A percentile compares a stretch with the other conserved stretches of the same genome.
These are phyloP conservation scores for Eutrema salsugineum DNA, from an alignment of 441 rosid genomes.

Conservation along the genomic window DNA sequence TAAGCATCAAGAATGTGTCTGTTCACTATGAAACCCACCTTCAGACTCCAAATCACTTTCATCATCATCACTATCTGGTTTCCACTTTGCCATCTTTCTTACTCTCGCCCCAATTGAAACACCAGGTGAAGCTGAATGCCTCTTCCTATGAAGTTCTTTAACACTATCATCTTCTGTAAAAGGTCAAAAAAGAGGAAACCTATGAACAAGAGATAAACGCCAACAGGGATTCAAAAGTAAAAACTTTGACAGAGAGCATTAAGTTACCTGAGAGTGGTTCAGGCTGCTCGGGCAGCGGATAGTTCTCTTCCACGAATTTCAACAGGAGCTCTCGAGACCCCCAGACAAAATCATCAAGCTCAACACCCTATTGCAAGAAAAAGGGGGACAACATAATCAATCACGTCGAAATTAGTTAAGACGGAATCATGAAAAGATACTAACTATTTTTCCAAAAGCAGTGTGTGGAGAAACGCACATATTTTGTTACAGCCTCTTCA, in stretches of 20 bases:
- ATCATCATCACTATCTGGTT: conserved; percentile 81
- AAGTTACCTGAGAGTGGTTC: conserved; percentile 79
- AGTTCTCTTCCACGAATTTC: conserved; percentile 98
- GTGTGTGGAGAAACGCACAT: conserved; percentile 51
- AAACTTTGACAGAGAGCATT: conserved; percentile 8
- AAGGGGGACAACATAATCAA: conserved; percentile 5
- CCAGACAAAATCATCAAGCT: conserved; percentile 98
- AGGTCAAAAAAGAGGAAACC: conserved; percentile 17
- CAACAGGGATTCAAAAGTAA: conserved; percentile 21
- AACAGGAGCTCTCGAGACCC: conserved; percentile 98
- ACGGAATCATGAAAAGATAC: conserved; percentile 9
- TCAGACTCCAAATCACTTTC: conserved; percentile 90
- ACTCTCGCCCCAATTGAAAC: conserved; percentile 94
- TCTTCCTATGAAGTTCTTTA: conserved; percentile 89
- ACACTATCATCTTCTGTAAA: conserved; percentile 81
- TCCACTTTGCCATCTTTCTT: conserved; percentile 91
- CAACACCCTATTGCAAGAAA: conserved; percentile 63
- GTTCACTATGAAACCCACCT: conserved; percentile 48
- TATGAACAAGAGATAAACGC: neutral
- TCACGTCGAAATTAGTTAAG: conserved; percentile 5
- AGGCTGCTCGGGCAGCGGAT: conserved; percentile 95
- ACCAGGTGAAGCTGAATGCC: conserved; percentile 92
- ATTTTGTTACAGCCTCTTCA: conserved; percentile 98
- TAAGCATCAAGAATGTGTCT: conserved; percentile 11
- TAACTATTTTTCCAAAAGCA: conserved; percentile 11